A percentile compares a stretch with the other conserved stretches of the same genome.
Conservation (phyloP, 768 basidiomycete species). For the Panus rudis region DNA sequence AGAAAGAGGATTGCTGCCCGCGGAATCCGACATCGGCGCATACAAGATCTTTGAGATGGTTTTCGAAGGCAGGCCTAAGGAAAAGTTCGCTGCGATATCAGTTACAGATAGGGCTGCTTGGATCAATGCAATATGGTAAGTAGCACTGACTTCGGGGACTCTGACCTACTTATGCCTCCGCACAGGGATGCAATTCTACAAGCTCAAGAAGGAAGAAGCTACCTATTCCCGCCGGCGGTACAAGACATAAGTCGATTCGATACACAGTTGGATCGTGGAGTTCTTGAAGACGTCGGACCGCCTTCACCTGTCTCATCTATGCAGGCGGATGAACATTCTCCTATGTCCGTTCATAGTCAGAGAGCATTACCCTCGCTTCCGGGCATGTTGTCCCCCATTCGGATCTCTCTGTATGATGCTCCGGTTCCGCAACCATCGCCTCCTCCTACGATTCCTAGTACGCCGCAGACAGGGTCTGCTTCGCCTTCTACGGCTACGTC, state of each 20-base stretch:
- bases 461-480: slow-evolving; percentile 18
- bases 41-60: slow-evolving; percentile 58
- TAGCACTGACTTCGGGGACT: slow-evolving; percentile 6
- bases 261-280: no score
- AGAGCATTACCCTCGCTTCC: no score
- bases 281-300: no score
- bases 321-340: no score
- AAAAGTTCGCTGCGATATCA: slow-evolving; percentile 57
- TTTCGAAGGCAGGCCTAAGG: slow-evolving; percentile 43
- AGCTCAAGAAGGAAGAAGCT: slow-evolving; percentile 21
- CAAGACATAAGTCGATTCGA: no score
- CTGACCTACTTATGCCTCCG: slow-evolving; percentile 6
- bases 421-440: slow-evolving; percentile 8
- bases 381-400: no score
- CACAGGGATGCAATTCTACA: slow-evolving; percentile 55
- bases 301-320: no score
- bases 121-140: slow-evolving; percentile 71
- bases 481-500: slow-evolving; percentile 17
- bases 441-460: slow-evolving; percentile 12
- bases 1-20: slow-evolving; percentile 38
- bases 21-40: slow-evolving; percentile 29
- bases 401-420: slow-evolving; percentile 9
- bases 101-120: slow-evolving; percentile 62
- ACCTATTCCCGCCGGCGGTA: not conserved
- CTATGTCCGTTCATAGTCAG: no score